Evolutionary conservation across 805 yeast genomes (phyloP), one percentile per base, ranked within the genome.

Genomic region (Spathaspora boniae): DNA sequence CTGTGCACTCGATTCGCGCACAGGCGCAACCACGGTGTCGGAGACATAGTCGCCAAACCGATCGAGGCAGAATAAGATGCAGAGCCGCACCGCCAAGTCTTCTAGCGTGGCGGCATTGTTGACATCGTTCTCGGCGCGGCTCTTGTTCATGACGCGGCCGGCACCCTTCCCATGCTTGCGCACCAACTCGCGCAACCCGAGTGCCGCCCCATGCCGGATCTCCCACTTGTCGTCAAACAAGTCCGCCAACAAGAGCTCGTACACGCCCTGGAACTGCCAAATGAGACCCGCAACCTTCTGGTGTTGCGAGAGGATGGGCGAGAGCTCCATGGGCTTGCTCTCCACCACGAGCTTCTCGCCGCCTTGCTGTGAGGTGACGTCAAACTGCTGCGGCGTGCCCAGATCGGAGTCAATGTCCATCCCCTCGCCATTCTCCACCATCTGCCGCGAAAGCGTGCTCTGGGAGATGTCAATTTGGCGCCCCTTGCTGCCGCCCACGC

Each of bases 1-100:
- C 60, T 93, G 99, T 0, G 96, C 97, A 19, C 91, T 87, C 23
- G 96, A 87, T 60, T 94, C 99, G 53, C 98, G 69, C 4, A 93
- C 98, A 1, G 99, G 99, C 0, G 98, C 98, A 25, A 93, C 95
- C 9, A 93, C 99, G 5, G 95, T 94, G 54, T 93, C 99, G 28
- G 95, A 82, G 21, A 93, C 95, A 58, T 86, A 93, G 64, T 93
- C 99, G 31, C 97, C 98, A 61, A 93, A 93, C 48, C 98, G 65
- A 61, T 93, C 99, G 35, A 93, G 66, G 3, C 97, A 91, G 58
- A 93, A 86, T 9, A 93, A 67, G 5, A 95, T 83, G 51, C 95
- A 71, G 30, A 93, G 54, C 42, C 97, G 72, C 14, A 93, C 86
- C 3, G 94, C 82, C 38, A 91, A 68, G 59, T 93, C 98, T 56